phyloP scores from a whole-genome alignment of 73 alveolate genomes.

The Uronychia binucleata region DNA sequence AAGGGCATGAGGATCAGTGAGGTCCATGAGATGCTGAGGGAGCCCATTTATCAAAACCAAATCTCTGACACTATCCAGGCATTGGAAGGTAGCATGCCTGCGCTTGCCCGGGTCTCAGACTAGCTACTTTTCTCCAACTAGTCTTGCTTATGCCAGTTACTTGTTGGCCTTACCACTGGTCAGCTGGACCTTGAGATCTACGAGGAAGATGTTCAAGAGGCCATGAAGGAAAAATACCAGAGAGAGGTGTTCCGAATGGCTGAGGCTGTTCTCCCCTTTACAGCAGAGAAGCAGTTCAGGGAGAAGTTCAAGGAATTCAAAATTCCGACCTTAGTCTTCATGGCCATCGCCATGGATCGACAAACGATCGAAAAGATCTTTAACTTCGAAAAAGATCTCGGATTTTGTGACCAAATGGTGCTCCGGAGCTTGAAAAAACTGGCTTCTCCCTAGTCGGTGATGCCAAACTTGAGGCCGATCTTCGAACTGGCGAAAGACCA shows the following conservation, averaged over 20 bases:
- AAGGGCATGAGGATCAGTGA: background rate
- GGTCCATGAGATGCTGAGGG: background rate
- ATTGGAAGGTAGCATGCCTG: background rate
- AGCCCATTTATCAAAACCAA: background rate
- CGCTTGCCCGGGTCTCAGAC: constrained; percentile 6
- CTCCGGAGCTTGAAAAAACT: background rate
- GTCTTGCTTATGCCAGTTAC: constrained; percentile 4
- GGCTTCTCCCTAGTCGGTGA: background rate
- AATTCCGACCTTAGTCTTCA: background rate
- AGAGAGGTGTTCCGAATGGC: background rate
- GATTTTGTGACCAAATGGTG: background rate
- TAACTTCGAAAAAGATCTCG: background rate
- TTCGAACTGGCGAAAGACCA: background rate
- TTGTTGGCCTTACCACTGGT: background rate
- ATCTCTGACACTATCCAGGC: background rate
- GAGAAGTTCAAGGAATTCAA: background rate
- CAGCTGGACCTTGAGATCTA: background rate
- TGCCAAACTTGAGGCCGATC: background rate
- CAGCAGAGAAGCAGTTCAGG: background rate
- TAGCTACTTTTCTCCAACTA: background rate
- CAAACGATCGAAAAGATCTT: background rate
- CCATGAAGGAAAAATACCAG: background rate
- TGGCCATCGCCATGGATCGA: background rate
- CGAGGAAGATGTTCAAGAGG: background rate
- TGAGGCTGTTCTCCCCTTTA: background rate